Evolutionary conservation across 2,329 filamentous ascomycete genomes (phyloP), one percentile per base, ranked within the genome.

Genomic region (Phialophora macrospora): DNA sequence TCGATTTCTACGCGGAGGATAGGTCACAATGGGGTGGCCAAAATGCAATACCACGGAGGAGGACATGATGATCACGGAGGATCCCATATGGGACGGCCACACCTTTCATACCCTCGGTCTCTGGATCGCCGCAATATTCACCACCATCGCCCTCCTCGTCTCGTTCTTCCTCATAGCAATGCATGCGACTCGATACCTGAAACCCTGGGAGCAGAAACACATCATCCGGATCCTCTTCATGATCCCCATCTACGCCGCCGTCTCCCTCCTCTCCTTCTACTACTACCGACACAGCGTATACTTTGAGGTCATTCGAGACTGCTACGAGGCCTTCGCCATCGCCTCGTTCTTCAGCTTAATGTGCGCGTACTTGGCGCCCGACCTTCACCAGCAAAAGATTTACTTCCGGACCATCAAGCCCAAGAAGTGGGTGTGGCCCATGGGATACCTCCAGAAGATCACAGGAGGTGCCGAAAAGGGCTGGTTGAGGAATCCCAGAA

Each of bases 151-250:
- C 3, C 76, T 83, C 38, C 63, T 78, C 12, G 75, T 86, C 44
- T 83, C 85, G 24, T 78, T 84, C 44, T 82, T 79, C 69, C 77
- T 88, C 58, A 85, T 88, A 63, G 77, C 83, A 70, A 78, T 79
- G 67, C 86, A 88, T 78, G 84, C 85, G 2, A 84, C 79, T 14
- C 86, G 88, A 73, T 88, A 88, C 77, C 79, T 82, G 64, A 83
- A 82, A 73, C 85, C 86, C 9, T 80, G 79, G 67, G 84, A 88
- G 74, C 86, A 88, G 74, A 84, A 82, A 72, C 84, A 88, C 75
- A 93, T 95, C 73, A 93, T 96, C 72, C 90, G 92, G 56, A 94
- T 96, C 71, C 84, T 96, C 28, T 88, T 93, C 76, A 94, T 96
- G 91, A 86, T 96, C 57, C 92, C 92, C 46, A 83, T 96, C 67